Percentiles rank a stretch among this genome's conserved stretches.
Evolutionary conservation across 768 basidiomycete genomes (phyloP).

Genomic region (Suillus clintonianus): DNA sequence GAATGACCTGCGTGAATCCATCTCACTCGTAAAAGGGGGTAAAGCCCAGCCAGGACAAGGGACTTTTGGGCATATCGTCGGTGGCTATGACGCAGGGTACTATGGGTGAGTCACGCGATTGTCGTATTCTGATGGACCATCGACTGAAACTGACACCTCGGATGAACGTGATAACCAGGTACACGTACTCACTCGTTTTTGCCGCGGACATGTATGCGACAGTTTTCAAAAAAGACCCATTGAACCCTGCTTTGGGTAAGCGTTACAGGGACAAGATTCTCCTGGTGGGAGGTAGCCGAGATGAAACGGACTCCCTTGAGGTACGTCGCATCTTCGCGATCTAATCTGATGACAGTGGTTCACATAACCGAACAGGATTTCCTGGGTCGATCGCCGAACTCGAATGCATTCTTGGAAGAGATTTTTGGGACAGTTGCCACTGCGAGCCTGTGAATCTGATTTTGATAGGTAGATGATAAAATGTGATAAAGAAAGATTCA

Average conservation of each 20-base stretch:
- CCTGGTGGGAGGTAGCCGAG: conserved; percentile 70
- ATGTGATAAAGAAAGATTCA: no score
- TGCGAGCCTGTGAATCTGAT: conserved; percentile 32
- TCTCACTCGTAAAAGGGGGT: conserved; percentile 68
- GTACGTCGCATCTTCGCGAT: conserved; percentile 34
- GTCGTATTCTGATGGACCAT: neutral
- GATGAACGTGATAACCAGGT: conserved; percentile 35
- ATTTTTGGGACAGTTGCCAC: conserved; percentile 51
- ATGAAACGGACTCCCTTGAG: conserved; percentile 77
- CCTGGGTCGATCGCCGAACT: conserved; percentile 74
- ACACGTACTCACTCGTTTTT: conserved; percentile 72
- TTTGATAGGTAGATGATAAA: no score
- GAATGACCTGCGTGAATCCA: conserved; percentile 68
- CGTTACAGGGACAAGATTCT: conserved; percentile 79
- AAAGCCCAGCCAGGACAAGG: conserved; percentile 69
- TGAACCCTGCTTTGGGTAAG: conserved; percentile 66
- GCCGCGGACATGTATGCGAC: conserved; percentile 65
- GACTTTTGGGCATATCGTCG: conserved; percentile 74
- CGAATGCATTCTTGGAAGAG: conserved; percentile 71
- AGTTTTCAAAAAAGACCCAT: conserved; percentile 79
- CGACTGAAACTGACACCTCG: neutral
- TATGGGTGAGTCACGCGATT: conserved; percentile 35
- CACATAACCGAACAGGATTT: conserved; percentile 54
- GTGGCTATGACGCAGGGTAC: conserved; percentile 72
- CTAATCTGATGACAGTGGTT: neutral